Evolutionary conservation across 805 yeast species (phyloP).

Genomic region (Spathaspora hagerdaliae): DNA sequence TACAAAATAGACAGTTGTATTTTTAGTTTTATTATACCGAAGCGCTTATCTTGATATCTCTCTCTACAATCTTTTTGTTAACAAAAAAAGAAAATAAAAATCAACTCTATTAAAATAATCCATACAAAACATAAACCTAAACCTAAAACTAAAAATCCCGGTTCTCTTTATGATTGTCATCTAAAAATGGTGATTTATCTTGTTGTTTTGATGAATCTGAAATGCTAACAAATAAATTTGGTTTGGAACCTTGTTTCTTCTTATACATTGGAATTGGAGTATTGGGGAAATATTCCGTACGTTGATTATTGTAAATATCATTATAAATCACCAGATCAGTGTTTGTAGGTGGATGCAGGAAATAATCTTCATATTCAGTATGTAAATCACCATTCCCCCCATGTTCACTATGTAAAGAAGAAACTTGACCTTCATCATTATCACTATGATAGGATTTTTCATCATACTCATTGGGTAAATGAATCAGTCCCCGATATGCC

Average conservation of each 20-base stretch:
- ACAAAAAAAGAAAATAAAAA: too few relatives aligned
- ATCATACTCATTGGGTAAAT: neutral
- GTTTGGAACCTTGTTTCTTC: neutral
- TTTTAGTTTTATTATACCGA: too few relatives aligned
- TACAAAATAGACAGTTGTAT: neutral
- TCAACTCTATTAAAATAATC: neutral
- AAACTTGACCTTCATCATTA: too few relatives aligned
- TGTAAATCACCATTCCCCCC: too few relatives aligned
- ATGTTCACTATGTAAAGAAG: neutral
- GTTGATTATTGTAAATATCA: neutral
- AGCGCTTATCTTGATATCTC: too few relatives aligned
- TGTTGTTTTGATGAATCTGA: neutral
- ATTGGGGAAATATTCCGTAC: conserved; percentile 20
- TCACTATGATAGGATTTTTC: too few relatives aligned
- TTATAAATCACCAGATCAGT: neutral
- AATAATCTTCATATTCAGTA: neutral
- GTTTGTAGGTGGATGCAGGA: neutral
- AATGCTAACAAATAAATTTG: neutral
- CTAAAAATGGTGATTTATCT: neutral
- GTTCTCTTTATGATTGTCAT: neutral
- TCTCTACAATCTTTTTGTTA: too few relatives aligned
- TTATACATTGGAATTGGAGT: conserved; percentile 14
- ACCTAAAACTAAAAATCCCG: too few relatives aligned
- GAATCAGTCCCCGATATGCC: neutral
- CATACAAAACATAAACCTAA: neutral